A percentile compares a stretch with the other conserved stretches of the same genome.
phyloP scores from a whole-genome alignment of 306 rosid genomes.

The Casuarina equisetifolia region DNA sequence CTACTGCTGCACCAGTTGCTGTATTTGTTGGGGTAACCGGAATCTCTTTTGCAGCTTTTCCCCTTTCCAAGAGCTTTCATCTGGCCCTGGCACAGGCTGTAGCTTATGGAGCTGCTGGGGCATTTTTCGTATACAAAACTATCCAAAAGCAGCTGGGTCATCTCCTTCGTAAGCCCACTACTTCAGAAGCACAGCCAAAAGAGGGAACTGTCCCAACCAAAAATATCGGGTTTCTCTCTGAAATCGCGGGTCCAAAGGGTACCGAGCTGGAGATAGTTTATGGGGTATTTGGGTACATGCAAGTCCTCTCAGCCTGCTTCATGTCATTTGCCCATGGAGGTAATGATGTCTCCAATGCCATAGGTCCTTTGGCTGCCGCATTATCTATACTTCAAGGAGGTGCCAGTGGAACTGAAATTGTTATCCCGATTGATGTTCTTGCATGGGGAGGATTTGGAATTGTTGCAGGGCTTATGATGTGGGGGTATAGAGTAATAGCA shows the following conservation, averaged over 20 bases:
- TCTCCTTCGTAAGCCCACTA: slow-evolving; percentile 59
- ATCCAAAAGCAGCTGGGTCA: slow-evolving; percentile 87
- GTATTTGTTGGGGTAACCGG: slow-evolving; percentile 73
- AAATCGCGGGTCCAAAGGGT: slow-evolving; percentile 89
- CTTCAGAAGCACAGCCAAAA: slow-evolving; percentile 37
- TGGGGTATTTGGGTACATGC: slow-evolving; percentile 96
- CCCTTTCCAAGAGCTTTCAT: slow-evolving; percentile 62
- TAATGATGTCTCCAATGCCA: slow-evolving; percentile 95
- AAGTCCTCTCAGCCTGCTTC: slow-evolving; percentile 94
- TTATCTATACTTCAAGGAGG: slow-evolving; percentile 82
- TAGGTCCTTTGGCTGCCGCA: slow-evolving; percentile 93
- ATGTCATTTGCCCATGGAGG: slow-evolving; percentile 99
- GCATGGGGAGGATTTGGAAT: slow-evolving; percentile 99
- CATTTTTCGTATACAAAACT: slow-evolving; percentile 60
- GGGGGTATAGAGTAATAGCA: slow-evolving; percentile 97
- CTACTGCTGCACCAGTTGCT: slow-evolving; percentile 91
- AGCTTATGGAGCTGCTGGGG: slow-evolving; percentile 68
- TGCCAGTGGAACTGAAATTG: slow-evolving; percentile 54
- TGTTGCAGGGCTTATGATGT: slow-evolving; percentile 88
- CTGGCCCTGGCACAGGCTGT: slow-evolving; percentile 66
- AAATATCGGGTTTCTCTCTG: slow-evolving; percentile 69
- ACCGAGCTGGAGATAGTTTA: slow-evolving; percentile 87
- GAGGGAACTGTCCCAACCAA: slow-evolving; percentile 41
- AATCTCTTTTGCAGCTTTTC: slow-evolving; percentile 75
- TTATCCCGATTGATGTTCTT: slow-evolving; percentile 85